Evolutionary conservation across 2,329 filamentous ascomycete genomes (phyloP), one percentile per base, ranked within the genome.

Genomic region (Trichoderma lentiforme): DNA sequence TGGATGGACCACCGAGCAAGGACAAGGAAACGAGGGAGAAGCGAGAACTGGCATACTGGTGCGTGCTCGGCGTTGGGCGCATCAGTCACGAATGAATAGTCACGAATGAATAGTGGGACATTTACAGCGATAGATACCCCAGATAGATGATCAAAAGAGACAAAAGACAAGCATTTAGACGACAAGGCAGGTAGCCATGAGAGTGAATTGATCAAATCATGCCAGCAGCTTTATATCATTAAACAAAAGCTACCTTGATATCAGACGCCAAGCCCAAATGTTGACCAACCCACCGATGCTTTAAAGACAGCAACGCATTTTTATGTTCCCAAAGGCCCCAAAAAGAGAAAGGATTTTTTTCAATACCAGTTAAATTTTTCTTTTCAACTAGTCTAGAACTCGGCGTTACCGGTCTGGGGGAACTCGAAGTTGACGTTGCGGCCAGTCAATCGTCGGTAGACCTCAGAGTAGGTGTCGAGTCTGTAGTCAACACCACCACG

Each of bases 391-490:
- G 62, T 71, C 69, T 73, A 75, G 81, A 88, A 88, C 83, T 97
- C 95, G 79, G 89, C 81, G 81, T 87, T 85, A 82, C 88, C 88
- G 83, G 89, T 89, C 89, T 97, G 93, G 81, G 96, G 96, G 91
- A 99, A 99, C 91, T 99, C 96, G 84, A 99, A 99, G 86, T 91
- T 91, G 84, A 98, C 96, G 84, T 91, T 91, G 87, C 97, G 96
- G 86, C 96, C 96, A 76, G 96, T 99, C 83, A 99, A 89, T 82
- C 94, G 92, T 86, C 94, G 94, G 93, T 99, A 99, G 84, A 99
- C 96, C 91, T 99, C 96, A 77, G 94, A 93, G 91, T 99, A 99
- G 84, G 95, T 98, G 87, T 99, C 96, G 80, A 99, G 93, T 85
- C 96, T 91, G 93, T 98, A 98, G 90, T 99, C 96, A 80, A 99